These are phyloP conservation scores for Cercospora sp. DNA, from an alignment of 2,329 filamentous ascomycete genomes.

Conservation along the genomic window DNA sequence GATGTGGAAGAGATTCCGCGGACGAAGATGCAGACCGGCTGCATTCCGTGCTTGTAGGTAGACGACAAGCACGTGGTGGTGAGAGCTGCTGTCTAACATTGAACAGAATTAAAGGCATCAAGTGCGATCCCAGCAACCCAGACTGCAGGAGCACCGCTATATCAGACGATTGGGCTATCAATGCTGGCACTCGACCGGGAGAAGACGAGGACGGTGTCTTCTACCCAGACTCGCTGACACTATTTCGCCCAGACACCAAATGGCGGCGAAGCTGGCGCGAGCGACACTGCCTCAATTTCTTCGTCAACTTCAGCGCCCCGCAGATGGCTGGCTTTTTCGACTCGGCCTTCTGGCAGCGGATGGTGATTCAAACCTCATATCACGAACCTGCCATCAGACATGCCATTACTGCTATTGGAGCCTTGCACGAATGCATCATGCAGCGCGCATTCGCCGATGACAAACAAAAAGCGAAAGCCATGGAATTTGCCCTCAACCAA, in stretches of 20 bases:
- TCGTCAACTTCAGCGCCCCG: slow-evolving; percentile 43
- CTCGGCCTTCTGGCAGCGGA: slow-evolving; percentile 37
- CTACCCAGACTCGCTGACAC: slow-evolving; percentile 21
- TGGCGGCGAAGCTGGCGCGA: slow-evolving; percentile 39
- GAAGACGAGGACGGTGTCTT: slow-evolving; percentile 21
- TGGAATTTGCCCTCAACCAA: slow-evolving; percentile 37
- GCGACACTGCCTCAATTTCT: slow-evolving; percentile 38
- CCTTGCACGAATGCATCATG: slow-evolving; percentile 38
- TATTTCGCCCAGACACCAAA: slow-evolving; percentile 32
- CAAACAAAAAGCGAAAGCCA: slow-evolving; percentile 35
- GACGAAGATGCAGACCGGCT: slow-evolving; percentile 37
- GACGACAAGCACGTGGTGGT: neutral
- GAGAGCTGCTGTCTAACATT: neutral
- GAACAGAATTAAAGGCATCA: slow-evolving; percentile 33
- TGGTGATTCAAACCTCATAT: slow-evolving; percentile 38
- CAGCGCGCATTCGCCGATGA: slow-evolving; percentile 36
- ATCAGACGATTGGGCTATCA: slow-evolving; percentile 36
- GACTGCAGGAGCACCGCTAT: slow-evolving; percentile 30
- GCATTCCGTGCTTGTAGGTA: slow-evolving; percentile 38
- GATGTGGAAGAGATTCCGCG: slow-evolving; percentile 25
- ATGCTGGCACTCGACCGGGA: slow-evolving; percentile 22
- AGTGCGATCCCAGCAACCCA: slow-evolving; percentile 34
- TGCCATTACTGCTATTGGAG: slow-evolving; percentile 38
- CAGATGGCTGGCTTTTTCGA: slow-evolving; percentile 40
- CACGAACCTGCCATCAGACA: slow-evolving; percentile 38